Evolutionary conservation across 2,329 filamentous ascomycete genomes (phyloP).

Genomic region (Coniochaeta pulveracea): DNA sequence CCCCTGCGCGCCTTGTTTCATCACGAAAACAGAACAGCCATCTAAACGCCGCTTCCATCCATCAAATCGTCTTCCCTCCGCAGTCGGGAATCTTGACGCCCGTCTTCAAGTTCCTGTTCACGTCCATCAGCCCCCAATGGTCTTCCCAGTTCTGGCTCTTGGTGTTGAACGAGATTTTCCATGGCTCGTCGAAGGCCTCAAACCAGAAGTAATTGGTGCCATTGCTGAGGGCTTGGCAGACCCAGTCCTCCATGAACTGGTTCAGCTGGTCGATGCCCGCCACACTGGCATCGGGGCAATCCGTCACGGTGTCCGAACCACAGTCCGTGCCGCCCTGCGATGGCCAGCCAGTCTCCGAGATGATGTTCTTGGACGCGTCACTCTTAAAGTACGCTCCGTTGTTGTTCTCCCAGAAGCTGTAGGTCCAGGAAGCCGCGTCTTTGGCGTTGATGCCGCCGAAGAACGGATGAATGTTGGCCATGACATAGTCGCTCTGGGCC

Average conservation of each 20-base stretch:
- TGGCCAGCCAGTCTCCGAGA: constrained; percentile 89
- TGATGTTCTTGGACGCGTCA: constrained; percentile 59
- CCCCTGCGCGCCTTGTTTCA: too few relatives aligned
- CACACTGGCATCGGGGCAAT: constrained; percentile 57
- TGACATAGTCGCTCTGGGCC: constrained; percentile 67
- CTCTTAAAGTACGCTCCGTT: constrained; percentile 54
- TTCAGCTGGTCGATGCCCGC: constrained; percentile 77
- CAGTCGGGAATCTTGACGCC: constrained; percentile 84
- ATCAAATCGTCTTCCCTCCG: constrained; percentile 55
- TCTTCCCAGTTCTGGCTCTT: constrained; percentile 74
- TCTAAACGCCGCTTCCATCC: too few relatives aligned
- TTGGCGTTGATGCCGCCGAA: constrained; percentile 67
- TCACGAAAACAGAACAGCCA: too few relatives aligned
- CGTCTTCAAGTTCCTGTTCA: constrained; percentile 70
- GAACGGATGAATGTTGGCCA: constrained; percentile 96
- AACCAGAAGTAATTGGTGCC: constrained; percentile 97
- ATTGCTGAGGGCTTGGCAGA: constrained; percentile 69
- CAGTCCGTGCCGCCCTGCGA: constrained; percentile 71
- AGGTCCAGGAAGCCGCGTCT: constrained; percentile 69
- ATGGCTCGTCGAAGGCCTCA: constrained; percentile 91
- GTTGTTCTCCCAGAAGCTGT: constrained; percentile 64
- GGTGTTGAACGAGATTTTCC: constrained; percentile 71
- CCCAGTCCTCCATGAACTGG: constrained; percentile 73
- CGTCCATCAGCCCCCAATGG: constrained; percentile 87
- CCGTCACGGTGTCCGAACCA: constrained; percentile 36